phyloP scores from a whole-genome alignment of 129 eudicot species.

The Apium graveolens region DNA sequence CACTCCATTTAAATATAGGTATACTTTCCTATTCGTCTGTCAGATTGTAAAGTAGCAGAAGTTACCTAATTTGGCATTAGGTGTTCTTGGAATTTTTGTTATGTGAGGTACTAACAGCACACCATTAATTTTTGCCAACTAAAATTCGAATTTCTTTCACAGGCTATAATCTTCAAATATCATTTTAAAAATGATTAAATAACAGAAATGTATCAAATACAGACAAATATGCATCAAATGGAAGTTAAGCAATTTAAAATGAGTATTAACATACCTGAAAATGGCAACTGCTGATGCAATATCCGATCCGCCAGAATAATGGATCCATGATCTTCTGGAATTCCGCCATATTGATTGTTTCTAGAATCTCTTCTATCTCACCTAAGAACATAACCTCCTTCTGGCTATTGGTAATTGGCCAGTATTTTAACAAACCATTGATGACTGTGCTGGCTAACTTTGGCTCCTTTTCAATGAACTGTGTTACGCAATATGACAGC shows the following conservation, averaged over 20 bases:
- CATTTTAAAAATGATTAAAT: background rate
- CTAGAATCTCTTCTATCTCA: constrained; percentile 82
- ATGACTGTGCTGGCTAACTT: constrained; percentile 74
- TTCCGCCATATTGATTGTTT: constrained; percentile 68
- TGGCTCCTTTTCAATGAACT: constrained; percentile 87
- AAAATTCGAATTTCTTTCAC: background rate
- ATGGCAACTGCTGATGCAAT: constrained; percentile 77
- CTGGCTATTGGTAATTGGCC: constrained; percentile 92
- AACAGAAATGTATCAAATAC: background rate
- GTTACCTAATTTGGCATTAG: background rate
- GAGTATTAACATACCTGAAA: constrained; percentile 56
- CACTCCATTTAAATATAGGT: background rate
- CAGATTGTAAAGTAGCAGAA: background rate
- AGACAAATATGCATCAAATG: background rate
- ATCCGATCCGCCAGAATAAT: constrained; percentile 68
- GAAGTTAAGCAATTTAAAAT: background rate
- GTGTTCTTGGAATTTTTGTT: background rate
- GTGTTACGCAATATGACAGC: constrained; percentile 70
- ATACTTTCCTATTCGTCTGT: background rate
- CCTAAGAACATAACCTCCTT: constrained; percentile 90
- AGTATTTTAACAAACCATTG: constrained; percentile 74
- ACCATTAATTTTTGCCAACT: background rate
- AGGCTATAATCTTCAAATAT: background rate
- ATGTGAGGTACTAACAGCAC: background rate
- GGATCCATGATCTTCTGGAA: constrained; percentile 87